Evolutionary conservation across 139 green algal species (phyloP).

Genomic region (Tetradesmus obliquus): DNA sequence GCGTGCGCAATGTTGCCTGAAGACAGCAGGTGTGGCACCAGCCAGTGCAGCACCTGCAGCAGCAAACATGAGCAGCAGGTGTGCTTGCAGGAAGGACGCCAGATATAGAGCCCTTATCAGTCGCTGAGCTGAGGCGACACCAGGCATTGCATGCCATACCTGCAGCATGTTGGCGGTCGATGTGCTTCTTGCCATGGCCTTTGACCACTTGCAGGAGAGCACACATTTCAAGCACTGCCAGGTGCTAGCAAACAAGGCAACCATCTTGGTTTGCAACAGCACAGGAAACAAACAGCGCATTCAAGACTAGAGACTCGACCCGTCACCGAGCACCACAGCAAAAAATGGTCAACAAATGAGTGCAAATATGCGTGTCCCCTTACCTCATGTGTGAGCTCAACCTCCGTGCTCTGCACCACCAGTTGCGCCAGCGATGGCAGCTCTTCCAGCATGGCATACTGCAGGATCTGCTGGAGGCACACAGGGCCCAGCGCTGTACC

Average conservation of each 20-base stretch:
- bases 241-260: no score
- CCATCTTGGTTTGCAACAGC: no score
- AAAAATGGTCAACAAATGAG: background rate
- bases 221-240: no score
- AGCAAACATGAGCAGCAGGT: background rate
- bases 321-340: background rate
- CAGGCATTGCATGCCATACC: no score
- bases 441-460: slow-evolving; percentile 3
- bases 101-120: background rate
- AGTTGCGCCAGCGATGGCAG: background rate
- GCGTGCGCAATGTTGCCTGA: background rate
- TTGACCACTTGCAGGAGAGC: no score
- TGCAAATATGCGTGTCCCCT: background rate
- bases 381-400: slow-evolving; percentile 8
- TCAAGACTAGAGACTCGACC: no score
- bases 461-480: slow-evolving; percentile 18
- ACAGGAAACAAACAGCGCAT: no score
- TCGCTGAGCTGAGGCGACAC: no score
- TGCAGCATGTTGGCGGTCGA: no score
- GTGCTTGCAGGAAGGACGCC: background rate
- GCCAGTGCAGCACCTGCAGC: slow-evolving; percentile 15
- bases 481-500: background rate
- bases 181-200: no score
- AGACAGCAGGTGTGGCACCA: background rate
- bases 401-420: background rate